Percentiles rank a stretch among this genome's conserved stretches.
Evolutionary conservation across 495 filamentous ascomycete species (phyloP).

Genomic region (Penicillium arizonense): DNA sequence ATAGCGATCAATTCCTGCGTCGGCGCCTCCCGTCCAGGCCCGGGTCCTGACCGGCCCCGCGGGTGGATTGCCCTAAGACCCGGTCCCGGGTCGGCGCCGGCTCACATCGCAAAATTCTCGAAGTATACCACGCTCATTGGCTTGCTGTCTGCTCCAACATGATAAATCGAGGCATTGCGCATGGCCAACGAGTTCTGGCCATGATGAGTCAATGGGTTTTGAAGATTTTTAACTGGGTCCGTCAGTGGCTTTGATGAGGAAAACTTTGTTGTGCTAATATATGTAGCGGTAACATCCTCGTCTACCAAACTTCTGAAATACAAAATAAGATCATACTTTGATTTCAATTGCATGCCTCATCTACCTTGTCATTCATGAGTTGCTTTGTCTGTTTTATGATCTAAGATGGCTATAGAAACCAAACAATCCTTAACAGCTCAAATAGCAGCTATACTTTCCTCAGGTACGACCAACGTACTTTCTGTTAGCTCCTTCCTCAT

Average conservation of each 20-base stretch:
- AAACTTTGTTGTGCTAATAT: background rate
- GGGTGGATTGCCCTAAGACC: conserved; percentile 13
- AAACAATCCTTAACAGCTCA: conserved; percentile 4
- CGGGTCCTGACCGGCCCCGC: conserved; percentile 31
- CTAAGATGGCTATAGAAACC: conserved; percentile 7
- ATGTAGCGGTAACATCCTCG: conserved; percentile 10
- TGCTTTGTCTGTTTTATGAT: background rate
- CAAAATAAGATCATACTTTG: conserved; percentile 4
- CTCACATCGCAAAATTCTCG: conserved; percentile 9
- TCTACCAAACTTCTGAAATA: background rate
- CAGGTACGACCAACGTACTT: conserved; percentile 10
- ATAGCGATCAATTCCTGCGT: conserved; percentile 12
- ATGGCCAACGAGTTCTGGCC: conserved; percentile 12
- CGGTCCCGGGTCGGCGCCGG: conserved; percentile 33
- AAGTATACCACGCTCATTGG: conserved; percentile 24
- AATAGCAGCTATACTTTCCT: conserved; percentile 9
- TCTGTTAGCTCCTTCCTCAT: background rate
- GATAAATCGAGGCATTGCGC: conserved; percentile 19
- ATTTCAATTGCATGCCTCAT: conserved; percentile 1
- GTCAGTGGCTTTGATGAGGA: conserved; percentile 6
- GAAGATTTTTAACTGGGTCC: conserved; percentile 8
- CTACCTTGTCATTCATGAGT: background rate
- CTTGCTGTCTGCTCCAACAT: conserved; percentile 10
- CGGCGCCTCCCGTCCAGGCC: conserved; percentile 11
- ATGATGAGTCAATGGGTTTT: conserved; percentile 17